Conservation (phyloP, 2,329 filamentous ascomycete genomes). For the Colletotrichum caudatum region DNA sequence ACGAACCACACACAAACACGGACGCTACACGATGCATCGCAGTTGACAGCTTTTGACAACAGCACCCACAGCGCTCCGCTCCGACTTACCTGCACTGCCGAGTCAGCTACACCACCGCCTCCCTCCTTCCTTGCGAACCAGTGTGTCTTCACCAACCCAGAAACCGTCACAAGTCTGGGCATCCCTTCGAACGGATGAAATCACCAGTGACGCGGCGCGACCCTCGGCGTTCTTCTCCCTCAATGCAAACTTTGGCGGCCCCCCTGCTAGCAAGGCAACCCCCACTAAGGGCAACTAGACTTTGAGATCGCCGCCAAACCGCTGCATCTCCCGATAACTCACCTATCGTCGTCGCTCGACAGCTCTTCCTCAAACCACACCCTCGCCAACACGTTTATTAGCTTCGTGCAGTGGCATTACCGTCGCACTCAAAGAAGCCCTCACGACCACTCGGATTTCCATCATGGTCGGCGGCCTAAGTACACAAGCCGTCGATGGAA, state of each 20-base stretch:
- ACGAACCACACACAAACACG: not conserved
- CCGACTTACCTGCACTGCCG: constrained; percentile 12
- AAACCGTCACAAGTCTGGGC: constrained; percentile 36
- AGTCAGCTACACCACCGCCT: not conserved
- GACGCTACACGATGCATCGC: constrained; percentile 17
- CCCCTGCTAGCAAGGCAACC: constrained; percentile 19
- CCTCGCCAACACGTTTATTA: constrained; percentile 25
- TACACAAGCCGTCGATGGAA: constrained; percentile 17
- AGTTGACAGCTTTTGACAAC: constrained; percentile 1
- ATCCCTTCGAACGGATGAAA: constrained; percentile 38
- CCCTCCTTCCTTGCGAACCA: not conserved
- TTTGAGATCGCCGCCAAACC: constrained; percentile 16
- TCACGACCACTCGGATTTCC: constrained; percentile 8
- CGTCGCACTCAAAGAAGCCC: not conserved
- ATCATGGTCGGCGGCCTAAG: constrained; percentile 2
- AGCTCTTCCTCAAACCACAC: not conserved
- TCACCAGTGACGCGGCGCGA: constrained; percentile 27
- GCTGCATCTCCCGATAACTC: not conserved
- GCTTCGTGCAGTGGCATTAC: constrained; percentile 18
- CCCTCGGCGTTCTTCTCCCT: constrained; percentile 8
- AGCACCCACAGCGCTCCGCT: constrained; percentile 22
- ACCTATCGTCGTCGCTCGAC: not conserved
- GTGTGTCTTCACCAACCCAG: not conserved
- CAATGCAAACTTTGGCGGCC: constrained; percentile 26
- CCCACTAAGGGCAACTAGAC: constrained; percentile 7